These are phyloP conservation scores for Psilocybe mexicana DNA, from an alignment of 1,284 basidiomycete genomes.

Conservation along the genomic window DNA sequence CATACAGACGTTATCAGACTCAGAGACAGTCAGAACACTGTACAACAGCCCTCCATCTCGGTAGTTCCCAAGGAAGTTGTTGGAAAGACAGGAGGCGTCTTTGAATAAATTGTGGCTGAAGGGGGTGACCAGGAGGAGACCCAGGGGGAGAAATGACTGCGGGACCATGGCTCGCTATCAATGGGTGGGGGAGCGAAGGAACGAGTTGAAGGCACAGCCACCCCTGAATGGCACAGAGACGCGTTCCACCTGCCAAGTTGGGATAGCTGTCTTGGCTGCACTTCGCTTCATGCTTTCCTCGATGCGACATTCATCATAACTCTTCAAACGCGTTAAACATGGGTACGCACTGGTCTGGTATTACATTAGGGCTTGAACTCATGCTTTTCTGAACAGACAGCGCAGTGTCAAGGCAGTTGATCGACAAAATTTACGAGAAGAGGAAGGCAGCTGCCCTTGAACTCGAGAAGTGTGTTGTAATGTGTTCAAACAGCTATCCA, in stretches of 20 bases:
- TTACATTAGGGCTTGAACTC: background rate
- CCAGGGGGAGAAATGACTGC: slow-evolving; percentile 25
- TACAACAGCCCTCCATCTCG: slow-evolving; percentile 38
- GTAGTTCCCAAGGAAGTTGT: slow-evolving; percentile 56
- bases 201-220: slow-evolving; percentile 8
- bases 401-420: slow-evolving; percentile 70
- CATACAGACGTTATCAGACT: slow-evolving; percentile 33
- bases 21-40: slow-evolving; percentile 43
- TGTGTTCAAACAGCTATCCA: background rate
- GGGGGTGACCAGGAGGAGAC: slow-evolving; percentile 41
- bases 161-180: slow-evolving; percentile 16
- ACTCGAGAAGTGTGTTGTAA: slow-evolving; percentile 76
- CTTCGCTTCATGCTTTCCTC: slow-evolving; percentile 1
- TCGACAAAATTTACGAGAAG: slow-evolving; percentile 93
- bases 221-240: background rate
- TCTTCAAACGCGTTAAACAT: slow-evolving; percentile 21
- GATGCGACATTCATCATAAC: slow-evolving; percentile 9
- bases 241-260: slow-evolving; percentile 1
- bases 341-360: slow-evolving; percentile 23
- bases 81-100: slow-evolving; percentile 45
- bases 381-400: slow-evolving; percentile 44
- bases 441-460: slow-evolving; percentile 95
- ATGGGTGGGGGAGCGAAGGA: background rate
- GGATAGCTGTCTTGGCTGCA: background rate
- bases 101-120: slow-evolving; percentile 36